Percentiles rank a stretch among this genome's conserved stretches.
phyloP scores from a whole-genome alignment of 306 rosid species.

The Oxytropis ochrocephala region DNA sequence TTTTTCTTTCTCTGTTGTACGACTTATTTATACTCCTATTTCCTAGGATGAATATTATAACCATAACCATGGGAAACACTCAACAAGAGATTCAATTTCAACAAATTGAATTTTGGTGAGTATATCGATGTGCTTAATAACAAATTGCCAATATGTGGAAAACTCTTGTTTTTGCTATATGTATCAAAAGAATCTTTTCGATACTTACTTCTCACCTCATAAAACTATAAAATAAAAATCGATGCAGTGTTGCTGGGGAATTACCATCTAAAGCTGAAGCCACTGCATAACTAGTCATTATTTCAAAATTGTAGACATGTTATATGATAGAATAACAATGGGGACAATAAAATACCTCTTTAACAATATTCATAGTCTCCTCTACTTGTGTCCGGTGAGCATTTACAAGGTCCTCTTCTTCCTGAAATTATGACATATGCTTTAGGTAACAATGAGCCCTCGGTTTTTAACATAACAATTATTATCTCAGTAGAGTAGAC shows the following conservation, averaged over 20 bases:
- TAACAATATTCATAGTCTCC: constrained; percentile 95
- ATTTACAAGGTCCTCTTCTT: constrained; percentile 94
- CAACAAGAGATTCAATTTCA: not conserved
- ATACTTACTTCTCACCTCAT: not conserved
- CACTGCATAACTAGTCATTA: constrained; percentile 5
- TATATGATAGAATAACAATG: not conserved
- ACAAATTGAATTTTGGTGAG: not conserved
- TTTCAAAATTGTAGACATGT: not conserved
- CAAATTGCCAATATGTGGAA: not conserved
- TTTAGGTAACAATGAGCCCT: not conserved
- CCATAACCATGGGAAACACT: not conserved
- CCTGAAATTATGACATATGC: constrained; percentile 46
- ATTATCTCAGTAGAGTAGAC: constrained; percentile 5
- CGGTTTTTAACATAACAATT: not conserved
- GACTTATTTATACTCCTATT: not conserved
- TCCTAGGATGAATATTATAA: not conserved
- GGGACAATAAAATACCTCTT: constrained; percentile 55
- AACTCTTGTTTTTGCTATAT: not conserved
- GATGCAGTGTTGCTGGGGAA: not conserved
- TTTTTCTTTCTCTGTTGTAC: not conserved
- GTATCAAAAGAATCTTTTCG: not conserved
- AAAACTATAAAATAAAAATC: not conserved
- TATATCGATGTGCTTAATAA: not conserved
- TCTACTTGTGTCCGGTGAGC: constrained; percentile 98
- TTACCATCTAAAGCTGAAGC: not conserved